These are phyloP conservation scores for Gonapodya sp. DNA, from an alignment of 192 early-diverging fungal species.

Conservation along the genomic window DNA sequence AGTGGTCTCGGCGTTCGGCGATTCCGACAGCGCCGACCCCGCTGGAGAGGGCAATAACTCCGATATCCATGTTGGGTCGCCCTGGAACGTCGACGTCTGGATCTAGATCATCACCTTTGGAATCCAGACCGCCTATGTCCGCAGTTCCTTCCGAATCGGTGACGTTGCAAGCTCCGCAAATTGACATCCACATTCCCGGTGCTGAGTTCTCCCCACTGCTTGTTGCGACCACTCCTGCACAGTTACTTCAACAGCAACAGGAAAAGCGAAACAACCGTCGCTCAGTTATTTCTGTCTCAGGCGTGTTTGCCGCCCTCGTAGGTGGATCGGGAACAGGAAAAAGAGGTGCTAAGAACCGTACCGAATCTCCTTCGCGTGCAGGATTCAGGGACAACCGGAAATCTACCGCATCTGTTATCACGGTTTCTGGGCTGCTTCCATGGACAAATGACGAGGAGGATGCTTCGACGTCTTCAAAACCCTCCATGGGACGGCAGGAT, in stretches of 20 bases:
- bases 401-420: not conserved
- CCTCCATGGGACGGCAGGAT: not conserved
- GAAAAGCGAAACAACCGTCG: too few relatives aligned
- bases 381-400: not conserved
- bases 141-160: not conserved
- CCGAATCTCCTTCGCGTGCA: not conserved
- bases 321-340: not conserved
- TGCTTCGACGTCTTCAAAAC: not conserved
- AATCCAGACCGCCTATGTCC: not conserved
- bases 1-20: not conserved
- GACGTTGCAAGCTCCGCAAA: not conserved
- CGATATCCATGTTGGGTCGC: not conserved
- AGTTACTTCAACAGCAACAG: not conserved
- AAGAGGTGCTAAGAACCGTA: not conserved
- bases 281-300: not conserved
- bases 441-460: not conserved
- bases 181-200: not conserved
- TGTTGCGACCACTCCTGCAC: not conserved
- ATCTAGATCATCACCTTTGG: not conserved
- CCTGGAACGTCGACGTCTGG: not conserved
- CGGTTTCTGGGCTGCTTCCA: not conserved
- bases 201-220: not conserved
- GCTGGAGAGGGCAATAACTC: not conserved
- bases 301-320: not conserved
- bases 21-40: too few relatives aligned